These are phyloP conservation scores for Nelumbo lutea DNA, from an alignment of 164 flowering plant genomes.

Conservation along the genomic window DNA sequence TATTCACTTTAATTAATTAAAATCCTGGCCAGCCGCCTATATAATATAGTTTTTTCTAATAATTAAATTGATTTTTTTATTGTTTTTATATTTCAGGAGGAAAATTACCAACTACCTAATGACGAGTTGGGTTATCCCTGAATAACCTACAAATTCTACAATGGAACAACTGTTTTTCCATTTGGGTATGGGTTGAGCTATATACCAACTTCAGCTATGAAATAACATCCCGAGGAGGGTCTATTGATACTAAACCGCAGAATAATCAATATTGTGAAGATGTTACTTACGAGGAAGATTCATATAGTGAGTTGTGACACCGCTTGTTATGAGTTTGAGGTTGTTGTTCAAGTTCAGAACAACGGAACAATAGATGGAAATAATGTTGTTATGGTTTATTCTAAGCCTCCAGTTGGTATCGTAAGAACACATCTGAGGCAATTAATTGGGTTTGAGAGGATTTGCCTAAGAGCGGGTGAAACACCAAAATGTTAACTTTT, in stretches of 20 bases:
- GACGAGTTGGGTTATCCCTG: constrained; percentile 60
- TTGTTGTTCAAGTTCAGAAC: constrained; percentile 6
- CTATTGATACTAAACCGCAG: neutral
- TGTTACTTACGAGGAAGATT: neutral
- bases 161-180: constrained; percentile 59
- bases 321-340: neutral
- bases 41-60: too few relatives aligned
- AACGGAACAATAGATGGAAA: neutral
- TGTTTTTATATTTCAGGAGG: constrained; percentile 52
- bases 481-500: neutral
- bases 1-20: too few relatives aligned
- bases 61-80: too few relatives aligned
- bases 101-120: constrained; percentile 54
- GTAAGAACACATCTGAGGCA: neutral
- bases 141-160: constrained; percentile 70
- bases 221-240: constrained; percentile 30
- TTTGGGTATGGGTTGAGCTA: constrained; percentile 76
- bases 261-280: constrained; percentile 4
- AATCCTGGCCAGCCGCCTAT: too few relatives aligned
- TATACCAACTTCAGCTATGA: constrained; percentile 39
- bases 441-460: neutral
- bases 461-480: constrained; percentile 1
- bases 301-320: neutral
- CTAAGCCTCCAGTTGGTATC: neutral
- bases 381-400: neutral